Evolutionary conservation across 2,329 filamentous ascomycete species (phyloP), one percentile per base, ranked within the genome.

Genomic region (Fusarium burgessii): DNA sequence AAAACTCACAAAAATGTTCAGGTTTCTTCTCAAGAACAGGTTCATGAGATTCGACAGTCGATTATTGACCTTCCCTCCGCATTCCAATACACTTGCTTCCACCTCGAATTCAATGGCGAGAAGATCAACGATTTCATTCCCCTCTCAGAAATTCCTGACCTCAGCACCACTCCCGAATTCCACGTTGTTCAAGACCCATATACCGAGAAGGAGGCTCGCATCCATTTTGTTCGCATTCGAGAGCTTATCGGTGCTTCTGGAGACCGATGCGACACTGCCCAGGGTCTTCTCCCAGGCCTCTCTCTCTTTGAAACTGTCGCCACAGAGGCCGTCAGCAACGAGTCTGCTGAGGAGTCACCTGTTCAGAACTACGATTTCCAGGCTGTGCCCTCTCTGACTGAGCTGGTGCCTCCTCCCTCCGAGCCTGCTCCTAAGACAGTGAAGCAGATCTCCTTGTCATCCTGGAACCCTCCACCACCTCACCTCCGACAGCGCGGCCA

Each of bases 41-140:
- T 98, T 68, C 96, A 98, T 82, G 96, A 99, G 85, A 91, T 99
- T 76, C 93, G 96, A 74, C 96, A 98, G 83, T 95, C 95, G 69
- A 93, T 99, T 80, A 94, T 98, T 83, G 96, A 99, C 82, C 88
- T 94, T 52, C 96, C 96, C 8, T 88, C 92, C 66, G 97, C 95
- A 55, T 96, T 98, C 84, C 94, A 97, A 82, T 98, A 98, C 85
- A 97, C 96, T 57, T 99, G 96, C 86, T 99, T 99, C 85, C 96
- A 99, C 83, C 90, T 99, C 77, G 95, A 98, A 84, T 91, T 95
- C 84, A 91, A 93, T 65, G 93, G 94, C 74, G 86, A 93, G 82
- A 92, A 93, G 72, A 92, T 99, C 87, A 98, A 98, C 81, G 96
- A 99, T 82, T 98, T 96, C 77, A 89, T 97, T 65, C 92, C 97